Evolutionary conservation across 176 grass and related monocot species (phyloP).

Genomic region (Aegilops longissima): DNA sequence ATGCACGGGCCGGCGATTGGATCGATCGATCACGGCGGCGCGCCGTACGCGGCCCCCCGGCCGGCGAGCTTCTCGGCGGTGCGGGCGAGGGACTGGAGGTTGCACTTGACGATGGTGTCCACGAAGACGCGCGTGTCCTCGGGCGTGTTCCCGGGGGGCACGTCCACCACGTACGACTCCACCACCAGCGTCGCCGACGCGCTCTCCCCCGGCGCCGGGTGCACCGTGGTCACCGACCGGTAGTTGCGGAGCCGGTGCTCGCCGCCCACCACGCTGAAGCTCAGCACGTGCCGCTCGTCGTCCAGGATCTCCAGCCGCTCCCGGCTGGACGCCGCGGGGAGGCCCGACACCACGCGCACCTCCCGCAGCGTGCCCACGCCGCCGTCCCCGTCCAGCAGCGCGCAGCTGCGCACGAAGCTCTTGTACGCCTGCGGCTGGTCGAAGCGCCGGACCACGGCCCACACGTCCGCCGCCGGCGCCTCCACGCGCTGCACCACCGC

Average conservation of each 20-base stretch:
- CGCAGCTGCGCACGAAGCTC: conserved; percentile 62
- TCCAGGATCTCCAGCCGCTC: conserved; percentile 72
- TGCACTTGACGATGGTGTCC: conserved; percentile 74
- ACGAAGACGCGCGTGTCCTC: conserved; percentile 64
- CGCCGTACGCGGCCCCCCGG: background rate
- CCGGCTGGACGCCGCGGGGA: conserved; percentile 58
- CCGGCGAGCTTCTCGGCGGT: conserved; percentile 49
- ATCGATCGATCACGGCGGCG: background rate
- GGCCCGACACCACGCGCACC: conserved; percentile 61
- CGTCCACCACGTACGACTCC: conserved; percentile 77
- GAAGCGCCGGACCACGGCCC: conserved; percentile 67
- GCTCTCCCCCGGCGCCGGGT: background rate
- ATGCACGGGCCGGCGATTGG: too few species aligned
- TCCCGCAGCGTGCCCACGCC: conserved; percentile 60
- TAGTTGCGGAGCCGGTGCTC: conserved; percentile 65
- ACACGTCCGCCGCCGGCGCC: conserved; percentile 49
- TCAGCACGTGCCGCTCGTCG: conserved; percentile 62
- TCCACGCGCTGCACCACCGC: conserved; percentile 46
- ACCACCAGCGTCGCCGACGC: conserved; percentile 51
- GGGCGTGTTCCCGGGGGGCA: conserved; percentile 58
- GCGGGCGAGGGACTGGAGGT: conserved; percentile 66
- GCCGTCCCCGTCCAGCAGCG: conserved; percentile 49
- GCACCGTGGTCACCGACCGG: conserved; percentile 62
- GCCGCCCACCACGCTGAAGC: conserved; percentile 60
- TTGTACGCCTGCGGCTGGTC: conserved; percentile 69